phyloP scores from a whole-genome alignment of 768 basidiomycete species.

The Imleria badia region DNA sequence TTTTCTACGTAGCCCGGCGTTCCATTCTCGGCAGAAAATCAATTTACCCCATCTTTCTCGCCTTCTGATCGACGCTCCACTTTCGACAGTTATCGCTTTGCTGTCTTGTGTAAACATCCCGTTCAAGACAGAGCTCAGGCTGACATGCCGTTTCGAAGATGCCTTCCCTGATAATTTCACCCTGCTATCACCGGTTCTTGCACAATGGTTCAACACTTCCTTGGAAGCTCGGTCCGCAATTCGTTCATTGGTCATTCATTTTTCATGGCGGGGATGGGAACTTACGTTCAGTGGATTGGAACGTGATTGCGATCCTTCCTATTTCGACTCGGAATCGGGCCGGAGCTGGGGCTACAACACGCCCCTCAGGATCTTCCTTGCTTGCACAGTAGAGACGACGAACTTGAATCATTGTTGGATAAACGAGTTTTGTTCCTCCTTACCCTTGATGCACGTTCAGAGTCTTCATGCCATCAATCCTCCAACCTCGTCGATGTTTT shows the following conservation, averaged over 20 bases:
- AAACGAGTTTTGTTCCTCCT: background rate
- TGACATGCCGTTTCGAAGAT: background rate
- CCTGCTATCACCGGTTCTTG: too few species aligned
- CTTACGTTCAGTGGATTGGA: background rate
- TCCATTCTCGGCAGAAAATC: background rate
- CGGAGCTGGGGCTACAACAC: too few species aligned
- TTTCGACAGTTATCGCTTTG: background rate
- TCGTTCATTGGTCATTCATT: background rate
- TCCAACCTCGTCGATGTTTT: background rate
- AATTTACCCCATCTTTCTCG: background rate
- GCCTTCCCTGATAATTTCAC: background rate
- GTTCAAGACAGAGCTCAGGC: background rate
- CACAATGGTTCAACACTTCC: too few species aligned
- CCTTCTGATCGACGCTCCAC: background rate
- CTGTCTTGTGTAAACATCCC: background rate
- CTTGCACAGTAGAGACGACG: too few species aligned
- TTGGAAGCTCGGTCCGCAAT: too few species aligned
- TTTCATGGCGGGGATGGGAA: too few species aligned
- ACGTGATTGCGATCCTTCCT: too few species aligned
- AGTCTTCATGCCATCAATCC: background rate
- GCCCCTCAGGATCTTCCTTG: too few species aligned
- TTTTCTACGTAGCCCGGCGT: background rate
- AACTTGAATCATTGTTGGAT: background rate
- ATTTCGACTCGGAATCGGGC: too few species aligned
- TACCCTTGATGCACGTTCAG: background rate